Conservation (phyloP, 164 flowering plant species). For the Vitis rotundifolia region DNA sequence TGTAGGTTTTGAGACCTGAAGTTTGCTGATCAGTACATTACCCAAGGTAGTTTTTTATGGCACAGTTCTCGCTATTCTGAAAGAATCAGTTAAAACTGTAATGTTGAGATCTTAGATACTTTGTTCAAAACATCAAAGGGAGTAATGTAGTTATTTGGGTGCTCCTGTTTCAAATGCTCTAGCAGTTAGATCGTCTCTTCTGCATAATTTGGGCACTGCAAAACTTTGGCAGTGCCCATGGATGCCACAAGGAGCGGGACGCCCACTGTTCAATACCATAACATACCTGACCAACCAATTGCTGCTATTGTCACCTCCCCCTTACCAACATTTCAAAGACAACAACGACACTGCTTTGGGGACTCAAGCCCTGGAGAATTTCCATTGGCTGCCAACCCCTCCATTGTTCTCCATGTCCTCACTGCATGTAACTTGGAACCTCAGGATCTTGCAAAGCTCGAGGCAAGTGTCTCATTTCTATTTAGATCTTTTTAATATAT, state of each 20-base stretch:
- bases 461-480: slow-evolving; percentile 63
- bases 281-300: slow-evolving; percentile 75
- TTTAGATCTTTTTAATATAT: not conserved
- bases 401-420: slow-evolving; percentile 93
- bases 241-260: slow-evolving; percentile 91
- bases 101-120: not conserved
- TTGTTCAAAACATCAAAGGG: not conserved
- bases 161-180: slow-evolving; percentile 6
- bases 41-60: slow-evolving; percentile 26
- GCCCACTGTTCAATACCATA: slow-evolving; percentile 63
- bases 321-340: slow-evolving; percentile 52
- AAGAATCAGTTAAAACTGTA: not conserved
- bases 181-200: slow-evolving; percentile 21
- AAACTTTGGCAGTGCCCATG: slow-evolving; percentile 82
- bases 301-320: slow-evolving; percentile 51
- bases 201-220: slow-evolving; percentile 67
- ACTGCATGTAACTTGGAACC: slow-evolving; percentile 84
- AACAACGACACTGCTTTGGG: slow-evolving; percentile 81
- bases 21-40: slow-evolving; percentile 29
- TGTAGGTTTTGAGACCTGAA: slow-evolving; percentile 45
- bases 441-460: slow-evolving; percentile 89
- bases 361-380: slow-evolving; percentile 83
- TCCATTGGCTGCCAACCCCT: slow-evolving; percentile 88
- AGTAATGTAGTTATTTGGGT: slow-evolving; percentile 16
- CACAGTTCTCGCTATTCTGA: not conserved